Conservation (phyloP, 2,329 filamentous ascomycete genomes). For the Fusarium sambucinum region DNA sequence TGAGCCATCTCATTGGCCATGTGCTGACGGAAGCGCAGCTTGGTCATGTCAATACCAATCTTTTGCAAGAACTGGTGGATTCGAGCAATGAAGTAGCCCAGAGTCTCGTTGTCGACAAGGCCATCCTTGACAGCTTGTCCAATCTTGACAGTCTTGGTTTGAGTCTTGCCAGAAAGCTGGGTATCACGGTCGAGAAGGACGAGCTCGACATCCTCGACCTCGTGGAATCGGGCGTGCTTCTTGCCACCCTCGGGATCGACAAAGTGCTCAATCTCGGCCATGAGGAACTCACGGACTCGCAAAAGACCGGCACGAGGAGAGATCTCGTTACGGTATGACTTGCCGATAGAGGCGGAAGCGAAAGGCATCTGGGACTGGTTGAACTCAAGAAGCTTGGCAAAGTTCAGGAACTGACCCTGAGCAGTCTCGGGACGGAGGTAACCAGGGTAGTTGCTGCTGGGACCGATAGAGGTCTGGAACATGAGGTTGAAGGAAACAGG, state of each 20-base stretch:
- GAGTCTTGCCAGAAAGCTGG: slow-evolving; percentile 87
- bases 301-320: slow-evolving; percentile 91
- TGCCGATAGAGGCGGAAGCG: slow-evolving; percentile 95
- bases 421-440: slow-evolving; percentile 95
- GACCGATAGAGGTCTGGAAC: slow-evolving; percentile 96
- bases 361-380: slow-evolving; percentile 97
- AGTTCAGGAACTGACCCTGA: slow-evolving; percentile 98
- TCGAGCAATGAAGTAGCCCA: slow-evolving; percentile 96
- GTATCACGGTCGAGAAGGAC: slow-evolving; percentile 85
- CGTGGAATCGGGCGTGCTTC: slow-evolving; percentile 89
- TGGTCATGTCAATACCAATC: slow-evolving; percentile 86
- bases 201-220: slow-evolving; percentile 86
- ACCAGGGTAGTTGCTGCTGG: slow-evolving; percentile 86
- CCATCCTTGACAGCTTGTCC: slow-evolving; percentile 86
- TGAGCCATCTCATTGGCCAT: slow-evolving; percentile 86
- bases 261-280: slow-evolving; percentile 99
- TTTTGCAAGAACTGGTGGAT: slow-evolving; percentile 91
- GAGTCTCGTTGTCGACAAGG: slow-evolving; percentile 95
- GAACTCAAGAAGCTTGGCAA: slow-evolving; percentile 94
- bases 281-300: slow-evolving; percentile 95
- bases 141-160: slow-evolving; percentile 78
- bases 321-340: slow-evolving; percentile 98
- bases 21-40: slow-evolving; percentile 96
- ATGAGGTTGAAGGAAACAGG: slow-evolving; percentile 98
- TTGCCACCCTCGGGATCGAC: slow-evolving; percentile 96